Evolutionary conservation across 768 basidiomycete species (phyloP).

Genomic region (Mycena rebaudengoi): DNA sequence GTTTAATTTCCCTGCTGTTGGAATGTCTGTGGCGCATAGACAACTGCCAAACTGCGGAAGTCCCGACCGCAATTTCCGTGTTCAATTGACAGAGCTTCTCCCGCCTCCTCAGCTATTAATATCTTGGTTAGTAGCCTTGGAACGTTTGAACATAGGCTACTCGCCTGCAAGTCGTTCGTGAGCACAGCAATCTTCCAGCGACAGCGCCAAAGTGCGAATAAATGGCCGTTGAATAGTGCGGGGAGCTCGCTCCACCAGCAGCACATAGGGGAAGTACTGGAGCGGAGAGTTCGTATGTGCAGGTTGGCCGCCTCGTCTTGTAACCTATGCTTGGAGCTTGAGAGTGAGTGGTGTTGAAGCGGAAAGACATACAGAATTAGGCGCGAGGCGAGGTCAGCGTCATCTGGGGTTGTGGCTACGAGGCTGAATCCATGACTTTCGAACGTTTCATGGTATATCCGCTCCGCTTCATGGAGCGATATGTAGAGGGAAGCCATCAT

Average conservation of each 20-base stretch:
- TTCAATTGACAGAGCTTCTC: not conserved
- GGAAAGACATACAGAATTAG: not conserved
- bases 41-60: not conserved
- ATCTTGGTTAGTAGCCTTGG: not conserved
- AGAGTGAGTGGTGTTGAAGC: not conserved
- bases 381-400: not conserved
- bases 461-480: not conserved
- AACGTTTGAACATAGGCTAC: not conserved
- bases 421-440: not conserved
- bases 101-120: not conserved
- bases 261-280: not conserved
- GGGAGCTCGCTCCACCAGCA: conserved; percentile 3
- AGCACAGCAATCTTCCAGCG: not conserved
- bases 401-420: not conserved
- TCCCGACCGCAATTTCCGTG: not conserved
- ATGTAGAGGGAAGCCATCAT: not conserved
- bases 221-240: not conserved
- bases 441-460: not conserved
- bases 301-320: not conserved
- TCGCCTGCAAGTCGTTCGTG: not conserved
- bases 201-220: conserved; percentile 1
- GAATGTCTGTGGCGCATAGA: not conserved
- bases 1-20: too few species aligned
- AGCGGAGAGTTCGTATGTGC: not conserved
- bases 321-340: not conserved